Percentiles rank a stretch among this genome's conserved stretches.
phyloP scores from a whole-genome alignment of 1,284 basidiomycete genomes.

The Schizophyllum amplum region DNA sequence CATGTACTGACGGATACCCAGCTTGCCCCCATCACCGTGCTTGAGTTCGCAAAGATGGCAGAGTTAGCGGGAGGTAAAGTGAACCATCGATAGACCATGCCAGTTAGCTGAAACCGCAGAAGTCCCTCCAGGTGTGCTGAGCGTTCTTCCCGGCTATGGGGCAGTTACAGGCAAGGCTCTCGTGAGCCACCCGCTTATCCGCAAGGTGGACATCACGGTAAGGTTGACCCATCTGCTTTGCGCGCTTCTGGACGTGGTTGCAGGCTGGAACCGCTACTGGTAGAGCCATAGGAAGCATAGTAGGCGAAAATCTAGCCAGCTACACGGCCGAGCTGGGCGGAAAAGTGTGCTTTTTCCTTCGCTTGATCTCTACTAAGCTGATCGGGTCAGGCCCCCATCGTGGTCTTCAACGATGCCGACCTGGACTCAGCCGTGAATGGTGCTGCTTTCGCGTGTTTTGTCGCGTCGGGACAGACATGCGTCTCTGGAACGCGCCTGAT shows the following conservation, averaged over 20 bases:
- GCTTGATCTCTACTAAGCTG: too few relatives aligned
- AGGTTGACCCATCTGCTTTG: conserved; percentile 13
- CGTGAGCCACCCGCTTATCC: conserved; percentile 53
- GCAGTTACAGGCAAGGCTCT: conserved; percentile 54
- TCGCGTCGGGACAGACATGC: conserved; percentile 82
- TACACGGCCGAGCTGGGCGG: conserved; percentile 80
- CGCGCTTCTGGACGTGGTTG: not conserved
- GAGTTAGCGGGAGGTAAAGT: conserved; percentile 54
- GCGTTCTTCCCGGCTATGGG: conserved; percentile 67
- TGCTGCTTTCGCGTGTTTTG: conserved; percentile 72
- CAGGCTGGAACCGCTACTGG: conserved; percentile 76
- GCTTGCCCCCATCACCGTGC: conserved; percentile 71
- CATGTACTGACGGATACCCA: conserved; percentile 19
- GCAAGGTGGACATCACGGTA: conserved; percentile 79
- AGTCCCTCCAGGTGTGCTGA: conserved; percentile 72
- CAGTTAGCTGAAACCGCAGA: not conserved
- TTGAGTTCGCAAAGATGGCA: conserved; percentile 65
- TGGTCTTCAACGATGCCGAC: conserved; percentile 73
- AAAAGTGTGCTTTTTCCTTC: conserved; percentile 38
- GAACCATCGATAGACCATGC: not conserved
- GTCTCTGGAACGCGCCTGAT: conserved; percentile 73
- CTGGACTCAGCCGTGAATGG: conserved; percentile 66
- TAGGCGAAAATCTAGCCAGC: conserved; percentile 61
- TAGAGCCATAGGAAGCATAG: conserved; percentile 57
- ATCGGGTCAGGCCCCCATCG: conserved; percentile 54